Percentiles rank a stretch among this genome's conserved stretches.
Evolutionary conservation across 2,329 filamentous ascomycete genomes (phyloP).

Genomic region (Ilyonectria destructans): DNA sequence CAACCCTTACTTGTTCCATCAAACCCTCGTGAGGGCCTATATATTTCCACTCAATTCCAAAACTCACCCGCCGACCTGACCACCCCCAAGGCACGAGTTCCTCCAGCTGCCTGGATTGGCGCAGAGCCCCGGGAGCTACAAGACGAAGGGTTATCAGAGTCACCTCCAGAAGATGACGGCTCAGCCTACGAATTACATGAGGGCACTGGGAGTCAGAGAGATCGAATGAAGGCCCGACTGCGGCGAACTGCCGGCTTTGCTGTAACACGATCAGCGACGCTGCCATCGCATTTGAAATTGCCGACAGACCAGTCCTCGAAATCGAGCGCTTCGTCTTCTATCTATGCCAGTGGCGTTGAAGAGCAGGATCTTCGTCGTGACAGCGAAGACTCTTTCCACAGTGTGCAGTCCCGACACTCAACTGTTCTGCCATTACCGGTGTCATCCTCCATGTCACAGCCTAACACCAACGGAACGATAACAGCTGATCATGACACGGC

Average conservation of each 20-base stretch:
- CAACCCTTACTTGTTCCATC: constrained; percentile 9
- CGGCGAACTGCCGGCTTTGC: constrained; percentile 52
- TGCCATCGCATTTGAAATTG: constrained; percentile 50
- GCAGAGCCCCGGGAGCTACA: constrained; percentile 5
- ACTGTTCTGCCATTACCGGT: constrained; percentile 56
- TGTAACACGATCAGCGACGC: constrained; percentile 48
- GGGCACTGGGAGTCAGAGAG: constrained; percentile 49
- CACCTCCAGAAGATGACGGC: constrained; percentile 29
- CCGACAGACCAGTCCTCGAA: constrained; percentile 41
- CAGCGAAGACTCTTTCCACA: constrained; percentile 69
- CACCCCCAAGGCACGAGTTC: not conserved
- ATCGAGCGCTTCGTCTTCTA: not conserved
- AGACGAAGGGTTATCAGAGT: constrained; percentile 14
- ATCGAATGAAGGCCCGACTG: constrained; percentile 51
- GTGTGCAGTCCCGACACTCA: constrained; percentile 68
- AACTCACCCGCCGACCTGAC: not conserved
- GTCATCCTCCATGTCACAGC: constrained; percentile 61
- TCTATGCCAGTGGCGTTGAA: constrained; percentile 10
- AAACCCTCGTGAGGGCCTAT: not conserved
- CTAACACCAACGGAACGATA: constrained; percentile 1
- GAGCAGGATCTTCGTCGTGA: constrained; percentile 34
- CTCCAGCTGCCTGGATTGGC: constrained; percentile 1
- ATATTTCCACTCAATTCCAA: not conserved
- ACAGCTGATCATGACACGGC: constrained; percentile 16
- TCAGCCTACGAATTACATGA: constrained; percentile 51